These are phyloP conservation scores for Arthrobotrys sinensis DNA, from an alignment of 2,329 filamentous ascomycete species.

Conservation along the genomic window DNA sequence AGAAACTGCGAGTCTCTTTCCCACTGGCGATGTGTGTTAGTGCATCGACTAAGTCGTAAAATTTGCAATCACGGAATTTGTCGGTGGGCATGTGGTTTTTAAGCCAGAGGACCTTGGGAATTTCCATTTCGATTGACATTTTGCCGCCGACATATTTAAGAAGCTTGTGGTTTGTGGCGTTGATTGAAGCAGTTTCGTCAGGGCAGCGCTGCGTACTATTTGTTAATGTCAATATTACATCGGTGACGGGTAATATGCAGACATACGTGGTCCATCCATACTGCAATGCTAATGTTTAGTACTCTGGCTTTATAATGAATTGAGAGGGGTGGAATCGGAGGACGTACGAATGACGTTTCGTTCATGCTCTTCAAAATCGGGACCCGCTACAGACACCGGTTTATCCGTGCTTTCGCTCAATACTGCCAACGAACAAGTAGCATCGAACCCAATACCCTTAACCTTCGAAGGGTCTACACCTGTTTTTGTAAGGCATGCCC, in stretches of 20 bases:
- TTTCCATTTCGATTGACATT: slow-evolving; percentile 99
- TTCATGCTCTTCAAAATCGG: slow-evolving; percentile 86
- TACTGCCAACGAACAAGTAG: slow-evolving; percentile 96
- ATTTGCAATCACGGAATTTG: slow-evolving; percentile 92
- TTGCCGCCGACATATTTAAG: slow-evolving; percentile 96
- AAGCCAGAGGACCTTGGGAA: slow-evolving; percentile 97
- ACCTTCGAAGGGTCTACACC: slow-evolving; percentile 82
- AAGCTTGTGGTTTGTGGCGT: slow-evolving; percentile 90
- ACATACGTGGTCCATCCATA: slow-evolving; percentile 85
- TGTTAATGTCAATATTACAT: background rate
- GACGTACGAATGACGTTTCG: slow-evolving; percentile 83
- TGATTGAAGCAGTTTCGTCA: slow-evolving; percentile 92
- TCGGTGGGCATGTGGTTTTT: slow-evolving; percentile 98
- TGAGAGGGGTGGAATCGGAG: too few species aligned
- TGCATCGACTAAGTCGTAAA: slow-evolving; percentile 94
- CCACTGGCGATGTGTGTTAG: slow-evolving; percentile 95
- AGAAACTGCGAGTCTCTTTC: slow-evolving; percentile 91
- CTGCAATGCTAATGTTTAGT: slow-evolving; percentile 37
- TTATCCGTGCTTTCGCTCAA: slow-evolving; percentile 91
- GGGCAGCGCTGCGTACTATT: slow-evolving; percentile 77
- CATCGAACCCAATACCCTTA: slow-evolving; percentile 95
- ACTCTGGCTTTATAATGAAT: background rate
- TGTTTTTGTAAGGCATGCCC: slow-evolving; percentile 84
- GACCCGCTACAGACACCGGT: slow-evolving; percentile 90
- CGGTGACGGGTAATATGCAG: background rate